Conservation (phyloP, 345 rosid genomes). For the Lepidium africanum region DNA sequence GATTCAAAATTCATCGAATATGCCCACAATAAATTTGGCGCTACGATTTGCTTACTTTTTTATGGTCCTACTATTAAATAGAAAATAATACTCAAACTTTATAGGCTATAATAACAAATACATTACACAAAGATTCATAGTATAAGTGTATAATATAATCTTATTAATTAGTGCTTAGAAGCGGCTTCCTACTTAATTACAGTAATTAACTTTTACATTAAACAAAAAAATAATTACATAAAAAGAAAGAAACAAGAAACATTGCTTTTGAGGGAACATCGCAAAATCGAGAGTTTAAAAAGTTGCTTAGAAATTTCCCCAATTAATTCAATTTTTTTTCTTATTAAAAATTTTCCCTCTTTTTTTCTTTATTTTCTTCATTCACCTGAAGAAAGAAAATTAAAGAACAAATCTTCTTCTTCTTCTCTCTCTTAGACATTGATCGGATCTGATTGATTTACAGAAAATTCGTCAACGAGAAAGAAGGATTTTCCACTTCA, state of each 20-base stretch:
- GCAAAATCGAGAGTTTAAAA: slow-evolving; percentile 17
- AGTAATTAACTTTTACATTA: not conserved
- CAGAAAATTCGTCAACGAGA: slow-evolving; percentile 16
- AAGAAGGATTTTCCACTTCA: slow-evolving; percentile 12
- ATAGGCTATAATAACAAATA: slow-evolving; percentile 1
- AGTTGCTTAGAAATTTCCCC: slow-evolving; percentile 12
- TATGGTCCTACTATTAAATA: slow-evolving; percentile 2
- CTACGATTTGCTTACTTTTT: not conserved
- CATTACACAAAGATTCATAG: slow-evolving; percentile 3
- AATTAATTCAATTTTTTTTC: not conserved
- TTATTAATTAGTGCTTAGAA: slow-evolving; percentile 1
- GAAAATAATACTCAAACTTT: not conserved
- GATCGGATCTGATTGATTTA: slow-evolving; percentile 66
- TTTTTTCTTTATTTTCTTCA: not conserved
- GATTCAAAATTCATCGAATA: slow-evolving; percentile 15
- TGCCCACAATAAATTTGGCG: not conserved
- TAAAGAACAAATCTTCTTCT: slow-evolving; percentile 17
- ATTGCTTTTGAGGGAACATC: slow-evolving; percentile 29
- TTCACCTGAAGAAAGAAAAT: slow-evolving; percentile 17
- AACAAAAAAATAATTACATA: not conserved
- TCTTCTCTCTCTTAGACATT: slow-evolving; percentile 21
- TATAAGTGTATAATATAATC: slow-evolving; percentile 17
- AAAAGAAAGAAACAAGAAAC: slow-evolving; percentile 16
- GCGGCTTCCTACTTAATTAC: slow-evolving; percentile 17
- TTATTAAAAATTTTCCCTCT: not conserved